Percentiles rank a stretch among this genome's conserved stretches.
Conservation (phyloP, 2,329 filamentous ascomycete species). For the Dactylellina drechsleri region DNA sequence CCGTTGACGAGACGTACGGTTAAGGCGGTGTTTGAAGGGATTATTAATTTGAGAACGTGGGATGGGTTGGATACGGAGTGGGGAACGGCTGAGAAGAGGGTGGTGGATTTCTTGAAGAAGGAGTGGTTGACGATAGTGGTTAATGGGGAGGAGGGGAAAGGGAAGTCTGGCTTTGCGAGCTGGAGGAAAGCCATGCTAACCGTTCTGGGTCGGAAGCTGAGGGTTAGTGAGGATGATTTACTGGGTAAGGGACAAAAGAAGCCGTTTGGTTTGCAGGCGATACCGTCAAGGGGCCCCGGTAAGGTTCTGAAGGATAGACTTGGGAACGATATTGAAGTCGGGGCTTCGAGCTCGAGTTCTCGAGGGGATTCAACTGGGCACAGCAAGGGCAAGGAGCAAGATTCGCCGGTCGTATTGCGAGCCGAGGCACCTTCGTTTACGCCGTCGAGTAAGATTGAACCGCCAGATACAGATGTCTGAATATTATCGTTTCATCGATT, state of each 20-base stretch:
- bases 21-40: conserved; percentile 39
- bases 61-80: conserved; percentile 27
- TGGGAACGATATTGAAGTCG: conserved; percentile 40
- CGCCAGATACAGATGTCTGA: too few species aligned
- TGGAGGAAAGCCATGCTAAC: conserved; percentile 47
- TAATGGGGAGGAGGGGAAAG: conserved; percentile 23
- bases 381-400: not conserved
- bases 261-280: not conserved
- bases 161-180: conserved; percentile 25
- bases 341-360: not conserved
- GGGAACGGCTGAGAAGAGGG: conserved; percentile 32
- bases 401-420: not conserved
- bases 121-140: conserved; percentile 51
- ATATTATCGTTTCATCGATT: too few species aligned
- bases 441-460: conserved; percentile 4
- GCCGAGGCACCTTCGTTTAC: conserved; percentile 38
- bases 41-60: conserved; percentile 41
- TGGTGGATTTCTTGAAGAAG: conserved; percentile 40
- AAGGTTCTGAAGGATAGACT: conserved; percentile 36
- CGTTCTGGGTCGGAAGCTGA: conserved; percentile 31
- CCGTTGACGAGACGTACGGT: conserved; percentile 45
- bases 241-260: conserved; percentile 21
- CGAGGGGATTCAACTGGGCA: not conserved
- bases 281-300: not conserved
- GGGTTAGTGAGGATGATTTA: conserved; percentile 29